A percentile compares a stretch with the other conserved stretches of the same genome.
Evolutionary conservation across 768 basidiomycete species (phyloP).

Genomic region (Lyophyllum shimeji): DNA sequence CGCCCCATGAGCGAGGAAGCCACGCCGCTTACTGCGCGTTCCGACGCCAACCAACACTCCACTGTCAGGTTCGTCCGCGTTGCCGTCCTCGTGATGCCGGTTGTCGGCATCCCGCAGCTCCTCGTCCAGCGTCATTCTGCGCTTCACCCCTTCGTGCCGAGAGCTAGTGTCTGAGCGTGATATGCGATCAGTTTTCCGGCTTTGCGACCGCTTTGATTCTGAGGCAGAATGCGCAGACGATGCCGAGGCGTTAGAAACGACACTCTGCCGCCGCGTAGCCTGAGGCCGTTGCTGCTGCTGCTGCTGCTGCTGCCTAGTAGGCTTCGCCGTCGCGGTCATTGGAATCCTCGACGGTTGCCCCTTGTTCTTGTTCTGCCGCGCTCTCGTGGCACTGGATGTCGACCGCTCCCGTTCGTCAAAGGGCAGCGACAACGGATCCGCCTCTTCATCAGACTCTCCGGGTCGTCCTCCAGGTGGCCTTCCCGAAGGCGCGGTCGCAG

Average conservation of each 20-base stretch:
- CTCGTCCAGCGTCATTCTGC: slow-evolving; percentile 61
- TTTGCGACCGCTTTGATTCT: slow-evolving; percentile 20
- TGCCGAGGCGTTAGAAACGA: neutral
- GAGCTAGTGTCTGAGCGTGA: neutral
- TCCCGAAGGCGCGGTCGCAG: slow-evolving; percentile 10
- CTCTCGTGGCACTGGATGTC: neutral
- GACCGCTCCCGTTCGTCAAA: slow-evolving; percentile 18
- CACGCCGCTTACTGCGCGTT: slow-evolving; percentile 47
- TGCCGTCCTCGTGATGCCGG: slow-evolving; percentile 30
- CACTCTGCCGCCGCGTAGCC: neutral
- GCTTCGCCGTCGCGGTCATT: neutral
- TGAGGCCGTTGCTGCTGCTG: neutral
- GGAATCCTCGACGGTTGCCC: slow-evolving; percentile 4
- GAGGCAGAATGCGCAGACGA: neutral
- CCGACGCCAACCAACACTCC: slow-evolving; percentile 56
- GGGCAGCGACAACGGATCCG: slow-evolving; percentile 35
- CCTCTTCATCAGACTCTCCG: slow-evolving; percentile 24
- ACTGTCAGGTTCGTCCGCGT: slow-evolving; percentile 45
- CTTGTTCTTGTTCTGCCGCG: neutral
- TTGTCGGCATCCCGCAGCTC: slow-evolving; percentile 53
- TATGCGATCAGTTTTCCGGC: neutral
- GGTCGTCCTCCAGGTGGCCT: slow-evolving; percentile 1
- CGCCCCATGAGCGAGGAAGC: slow-evolving; percentile 79
- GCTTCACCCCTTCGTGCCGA: neutral
- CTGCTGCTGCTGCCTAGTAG: neutral